A percentile compares a stretch with the other conserved stretches of the same genome.
These are phyloP conservation scores for Apiospora malaysiana DNA, from an alignment of 2,329 filamentous ascomycete species.

Conservation along the genomic window DNA sequence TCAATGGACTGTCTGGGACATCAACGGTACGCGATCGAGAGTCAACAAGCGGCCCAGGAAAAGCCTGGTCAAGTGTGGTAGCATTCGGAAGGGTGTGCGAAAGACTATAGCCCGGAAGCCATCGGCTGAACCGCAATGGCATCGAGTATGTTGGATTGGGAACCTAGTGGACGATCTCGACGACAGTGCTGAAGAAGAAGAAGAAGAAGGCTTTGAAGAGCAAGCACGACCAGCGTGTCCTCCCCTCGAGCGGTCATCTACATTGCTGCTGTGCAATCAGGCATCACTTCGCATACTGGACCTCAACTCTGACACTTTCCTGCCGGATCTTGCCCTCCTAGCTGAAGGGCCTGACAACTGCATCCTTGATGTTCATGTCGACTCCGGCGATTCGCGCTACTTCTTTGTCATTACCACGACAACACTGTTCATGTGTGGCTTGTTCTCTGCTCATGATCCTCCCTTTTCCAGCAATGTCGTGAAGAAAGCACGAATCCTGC, in stretches of 20 bases:
- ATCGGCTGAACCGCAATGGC: constrained; percentile 41
- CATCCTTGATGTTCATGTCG: constrained; percentile 37
- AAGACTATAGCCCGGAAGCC: constrained; percentile 40
- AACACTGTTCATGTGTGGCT: constrained; percentile 36
- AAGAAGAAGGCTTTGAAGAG: constrained; percentile 38
- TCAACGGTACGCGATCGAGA: constrained; percentile 46
- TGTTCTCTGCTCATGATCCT: constrained; percentile 28
- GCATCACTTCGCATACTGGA: constrained; percentile 38
- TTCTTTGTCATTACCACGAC: constrained; percentile 39
- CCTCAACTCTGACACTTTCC: constrained; percentile 32
- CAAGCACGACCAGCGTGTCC: constrained; percentile 33
- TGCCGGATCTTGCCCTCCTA: constrained; percentile 36
- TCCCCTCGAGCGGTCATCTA: constrained; percentile 63
- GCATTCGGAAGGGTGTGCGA: constrained; percentile 48
- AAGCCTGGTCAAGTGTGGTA: constrained; percentile 47
- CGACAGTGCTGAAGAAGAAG: constrained; percentile 42
- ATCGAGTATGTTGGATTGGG: constrained; percentile 52
- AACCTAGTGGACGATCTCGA: constrained; percentile 31
- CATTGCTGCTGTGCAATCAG: constrained; percentile 44
- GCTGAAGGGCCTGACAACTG: constrained; percentile 30
- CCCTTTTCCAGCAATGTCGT: constrained; percentile 29
- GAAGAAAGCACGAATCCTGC: constrained; percentile 40
- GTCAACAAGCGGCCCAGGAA: constrained; percentile 42
- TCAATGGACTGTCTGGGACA: constrained; percentile 72
- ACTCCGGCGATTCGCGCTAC: constrained; percentile 36